Percentiles rank a stretch among this genome's conserved stretches.
These are phyloP conservation scores for Starmerella floris DNA, from an alignment of 805 yeast species.

Conservation along the genomic window DNA sequence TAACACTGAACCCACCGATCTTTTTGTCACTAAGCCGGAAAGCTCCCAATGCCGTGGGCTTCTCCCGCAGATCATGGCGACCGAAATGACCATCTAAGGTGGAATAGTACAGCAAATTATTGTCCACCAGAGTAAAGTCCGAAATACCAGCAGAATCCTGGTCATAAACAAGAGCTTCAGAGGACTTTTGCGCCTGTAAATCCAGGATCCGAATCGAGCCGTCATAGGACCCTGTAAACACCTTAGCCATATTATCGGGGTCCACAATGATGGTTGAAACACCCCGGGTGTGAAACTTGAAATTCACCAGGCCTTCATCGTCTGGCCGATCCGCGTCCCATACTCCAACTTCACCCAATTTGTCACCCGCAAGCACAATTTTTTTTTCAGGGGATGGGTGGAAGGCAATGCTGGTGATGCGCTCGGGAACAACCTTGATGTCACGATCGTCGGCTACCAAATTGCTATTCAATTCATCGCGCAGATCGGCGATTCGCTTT, in stretches of 20 bases:
- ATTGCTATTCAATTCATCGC: constrained; percentile 42
- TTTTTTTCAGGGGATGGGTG: constrained; percentile 60
- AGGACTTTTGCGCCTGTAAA: constrained; percentile 43
- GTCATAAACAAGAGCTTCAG: constrained; percentile 46
- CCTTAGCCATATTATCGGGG: constrained; percentile 36
- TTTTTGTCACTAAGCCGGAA: constrained; percentile 61
- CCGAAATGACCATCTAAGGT: constrained; percentile 74
- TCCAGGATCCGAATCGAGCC: constrained; percentile 72
- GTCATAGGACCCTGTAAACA: constrained; percentile 70
- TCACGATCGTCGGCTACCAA: constrained; percentile 52
- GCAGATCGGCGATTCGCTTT: constrained; percentile 34
- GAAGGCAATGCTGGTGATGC: constrained; percentile 61
- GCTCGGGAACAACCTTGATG: constrained; percentile 47
- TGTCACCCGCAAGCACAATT: constrained; percentile 75
- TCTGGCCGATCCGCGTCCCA: constrained; percentile 55
- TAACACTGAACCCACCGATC: constrained; percentile 76
- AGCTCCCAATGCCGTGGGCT: constrained; percentile 27
- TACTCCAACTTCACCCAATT: constrained; percentile 70
- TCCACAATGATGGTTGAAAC: constrained; percentile 52
- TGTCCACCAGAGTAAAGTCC: constrained; percentile 50
- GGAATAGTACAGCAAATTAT: constrained; percentile 52
- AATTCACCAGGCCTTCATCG: constrained; percentile 37
- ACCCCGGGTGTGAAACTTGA: constrained; percentile 65
- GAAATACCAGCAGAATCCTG: constrained; percentile 51
- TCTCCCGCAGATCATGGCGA: constrained; percentile 49